Percentiles rank a stretch among this genome's conserved stretches.
Evolutionary conservation across 23 red algal species (phyloP).

Genomic region (Gracilaria domingensis): DNA sequence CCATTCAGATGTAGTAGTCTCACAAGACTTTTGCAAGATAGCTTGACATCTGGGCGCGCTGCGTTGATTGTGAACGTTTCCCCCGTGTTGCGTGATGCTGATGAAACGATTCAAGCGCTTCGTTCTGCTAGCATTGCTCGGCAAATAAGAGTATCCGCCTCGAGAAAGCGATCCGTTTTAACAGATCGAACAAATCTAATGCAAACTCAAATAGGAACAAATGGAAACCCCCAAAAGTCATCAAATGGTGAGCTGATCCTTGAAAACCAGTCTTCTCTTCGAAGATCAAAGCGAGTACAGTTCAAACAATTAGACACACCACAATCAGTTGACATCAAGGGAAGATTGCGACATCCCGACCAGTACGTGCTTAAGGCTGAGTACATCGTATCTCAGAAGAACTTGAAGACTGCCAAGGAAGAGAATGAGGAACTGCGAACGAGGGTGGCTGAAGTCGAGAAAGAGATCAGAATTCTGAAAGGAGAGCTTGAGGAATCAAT

Average conservation of each 20-base stretch:
- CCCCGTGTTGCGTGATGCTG: conserved; percentile 68
- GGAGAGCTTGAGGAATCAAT: conserved; percentile 41
- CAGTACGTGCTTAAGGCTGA: conserved; percentile 35
- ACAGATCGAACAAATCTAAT: conserved; percentile 37
- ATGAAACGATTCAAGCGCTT: conserved; percentile 90
- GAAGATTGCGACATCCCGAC: not conserved
- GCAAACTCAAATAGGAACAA: not conserved
- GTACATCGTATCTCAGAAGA: not conserved
- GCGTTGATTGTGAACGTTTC: conserved; percentile 83
- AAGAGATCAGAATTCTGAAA: conserved; percentile 23
- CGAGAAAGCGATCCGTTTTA: conserved; percentile 11
- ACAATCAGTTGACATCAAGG: not conserved
- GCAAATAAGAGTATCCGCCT: conserved; percentile 31
- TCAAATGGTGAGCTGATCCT: not conserved
- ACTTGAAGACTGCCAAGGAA: conserved; percentile 22
- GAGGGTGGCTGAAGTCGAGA: not conserved
- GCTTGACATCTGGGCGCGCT: conserved; percentile 58
- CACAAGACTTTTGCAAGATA: conserved; percentile 69
- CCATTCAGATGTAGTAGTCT: conserved; percentile 79
- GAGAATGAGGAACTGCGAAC: not conserved
- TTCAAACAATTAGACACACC: not conserved
- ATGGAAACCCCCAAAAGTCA: not conserved
- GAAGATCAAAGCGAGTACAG: conserved; percentile 8
- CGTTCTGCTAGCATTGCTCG: conserved; percentile 59
- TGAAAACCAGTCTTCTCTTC: not conserved